phyloP scores from a whole-genome alignment of 192 early-diverging fungal species.

The Backusella circina region DNA sequence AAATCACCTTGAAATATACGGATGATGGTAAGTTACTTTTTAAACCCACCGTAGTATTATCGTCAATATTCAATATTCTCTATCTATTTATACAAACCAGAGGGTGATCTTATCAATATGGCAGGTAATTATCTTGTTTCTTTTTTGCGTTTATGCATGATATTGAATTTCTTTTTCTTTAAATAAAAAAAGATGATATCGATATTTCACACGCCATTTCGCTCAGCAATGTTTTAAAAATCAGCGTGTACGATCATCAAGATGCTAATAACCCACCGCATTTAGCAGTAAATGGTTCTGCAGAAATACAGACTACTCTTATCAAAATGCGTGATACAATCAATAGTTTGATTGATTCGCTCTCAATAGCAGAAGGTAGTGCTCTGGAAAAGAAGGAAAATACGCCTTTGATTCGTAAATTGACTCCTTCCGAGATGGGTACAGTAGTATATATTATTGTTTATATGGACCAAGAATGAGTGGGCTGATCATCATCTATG shows the following conservation, averaged over 20 bases:
- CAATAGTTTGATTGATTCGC: conserved; percentile 25
- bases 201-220: conserved; percentile 49
- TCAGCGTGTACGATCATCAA: conserved; percentile 39
- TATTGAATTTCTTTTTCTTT: background rate
- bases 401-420: background rate
- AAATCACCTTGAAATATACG: conserved; percentile 42
- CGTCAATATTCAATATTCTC: background rate
- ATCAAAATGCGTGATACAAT: background rate
- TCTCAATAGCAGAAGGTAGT: conserved; percentile 17
- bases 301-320: background rate
- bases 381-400: background rate
- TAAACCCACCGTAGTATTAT: background rate
- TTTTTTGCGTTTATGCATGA: background rate
- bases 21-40: conserved; percentile 40
- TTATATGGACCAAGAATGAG: background rate
- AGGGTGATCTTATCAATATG: conserved; percentile 49
- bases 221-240: conserved; percentile 39
- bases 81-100: conserved; percentile 16
- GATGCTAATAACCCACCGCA: background rate
- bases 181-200: conserved; percentile 34
- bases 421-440: conserved; percentile 4
- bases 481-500: background rate
- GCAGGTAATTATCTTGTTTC: conserved; percentile 11
- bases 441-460: background rate
- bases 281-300: background rate